A percentile compares a stretch with the other conserved stretches of the same genome.
phyloP scores from a whole-genome alignment of 163 green algal genomes.

The Volvox carteri region DNA sequence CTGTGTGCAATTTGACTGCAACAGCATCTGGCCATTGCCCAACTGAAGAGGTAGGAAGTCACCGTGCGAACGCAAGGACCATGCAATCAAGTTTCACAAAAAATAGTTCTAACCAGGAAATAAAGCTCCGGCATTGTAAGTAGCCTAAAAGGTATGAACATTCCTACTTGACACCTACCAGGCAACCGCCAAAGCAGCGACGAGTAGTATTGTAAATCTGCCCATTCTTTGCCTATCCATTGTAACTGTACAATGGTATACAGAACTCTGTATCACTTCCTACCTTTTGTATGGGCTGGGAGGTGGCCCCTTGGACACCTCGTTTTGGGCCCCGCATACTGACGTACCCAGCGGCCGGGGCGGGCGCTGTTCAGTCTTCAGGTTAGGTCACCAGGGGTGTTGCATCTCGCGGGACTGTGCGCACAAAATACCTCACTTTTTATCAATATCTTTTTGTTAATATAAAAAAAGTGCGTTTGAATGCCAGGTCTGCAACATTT shows the following conservation, averaged over 20 bases:
- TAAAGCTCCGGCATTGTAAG: background rate
- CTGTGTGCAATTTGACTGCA: background rate
- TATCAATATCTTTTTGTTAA: background rate
- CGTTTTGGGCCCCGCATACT: background rate
- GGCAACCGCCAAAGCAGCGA: background rate
- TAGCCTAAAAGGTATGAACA: background rate
- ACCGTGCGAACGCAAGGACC: background rate
- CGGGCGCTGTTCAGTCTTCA: background rate
- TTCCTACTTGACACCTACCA: background rate
- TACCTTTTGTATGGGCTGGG: background rate
- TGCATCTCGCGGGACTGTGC: background rate
- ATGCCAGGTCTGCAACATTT: background rate
- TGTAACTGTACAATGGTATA: background rate
- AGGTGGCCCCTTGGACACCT: background rate
- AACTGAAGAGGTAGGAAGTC: background rate
- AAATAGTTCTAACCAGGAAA: background rate
- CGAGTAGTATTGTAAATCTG: background rate
- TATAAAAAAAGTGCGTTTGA: background rate
- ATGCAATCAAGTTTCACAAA: background rate
- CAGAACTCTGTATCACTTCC: background rate
- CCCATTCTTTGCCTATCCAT: background rate
- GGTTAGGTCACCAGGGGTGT: background rate
- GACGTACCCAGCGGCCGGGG: background rate
- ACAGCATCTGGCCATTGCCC: background rate
- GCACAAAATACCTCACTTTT: too few species aligned